Conservation (phyloP, 1,284 basidiomycete species). For the Cutaneotrichosporon sp. region DNA sequence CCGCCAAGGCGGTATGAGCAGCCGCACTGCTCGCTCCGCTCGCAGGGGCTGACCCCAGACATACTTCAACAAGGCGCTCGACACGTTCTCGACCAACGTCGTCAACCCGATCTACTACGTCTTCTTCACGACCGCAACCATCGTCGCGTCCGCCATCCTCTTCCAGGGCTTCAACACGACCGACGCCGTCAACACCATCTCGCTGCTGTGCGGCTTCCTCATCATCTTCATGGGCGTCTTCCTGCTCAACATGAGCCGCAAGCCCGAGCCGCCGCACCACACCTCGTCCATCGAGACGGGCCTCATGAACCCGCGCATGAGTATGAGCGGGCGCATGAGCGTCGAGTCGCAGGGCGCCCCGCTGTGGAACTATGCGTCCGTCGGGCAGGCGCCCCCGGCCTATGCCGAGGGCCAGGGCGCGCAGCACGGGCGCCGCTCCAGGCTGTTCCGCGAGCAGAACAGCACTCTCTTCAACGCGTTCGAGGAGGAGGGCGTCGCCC, state of each 20-base stretch:
- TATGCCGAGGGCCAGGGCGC: conserved; percentile 49
- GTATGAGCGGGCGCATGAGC: conserved; percentile 53
- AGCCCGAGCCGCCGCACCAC: conserved; percentile 61
- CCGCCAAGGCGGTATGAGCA: background rate
- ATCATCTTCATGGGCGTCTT: conserved; percentile 92
- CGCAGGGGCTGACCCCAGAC: conserved; percentile 56
- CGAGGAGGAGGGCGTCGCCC: conserved; percentile 50
- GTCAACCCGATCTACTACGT: conserved; percentile 99
- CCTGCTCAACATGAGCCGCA: conserved; percentile 79
- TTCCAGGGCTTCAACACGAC: conserved; percentile 97
- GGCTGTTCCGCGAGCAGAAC: conserved; percentile 64
- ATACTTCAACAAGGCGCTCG: conserved; percentile 98
- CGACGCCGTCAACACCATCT: conserved; percentile 75
- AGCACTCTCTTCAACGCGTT: conserved; percentile 52
- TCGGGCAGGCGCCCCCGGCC: conserved; percentile 37
- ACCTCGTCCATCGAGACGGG: conserved; percentile 65
- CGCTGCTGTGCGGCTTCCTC: conserved; percentile 81
- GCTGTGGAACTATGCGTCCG: conserved; percentile 41
- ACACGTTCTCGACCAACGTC: conserved; percentile 96
- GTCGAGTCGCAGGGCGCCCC: conserved; percentile 47
- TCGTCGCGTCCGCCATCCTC: conserved; percentile 90
- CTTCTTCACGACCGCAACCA: conserved; percentile 94
- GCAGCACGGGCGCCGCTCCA: conserved; percentile 57
- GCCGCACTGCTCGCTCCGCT: too few relatives aligned
- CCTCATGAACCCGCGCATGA: conserved; percentile 62